Base-by-base conservation (phyloP, 208 protist genomes). In the Crithidia bombi region DNA sequence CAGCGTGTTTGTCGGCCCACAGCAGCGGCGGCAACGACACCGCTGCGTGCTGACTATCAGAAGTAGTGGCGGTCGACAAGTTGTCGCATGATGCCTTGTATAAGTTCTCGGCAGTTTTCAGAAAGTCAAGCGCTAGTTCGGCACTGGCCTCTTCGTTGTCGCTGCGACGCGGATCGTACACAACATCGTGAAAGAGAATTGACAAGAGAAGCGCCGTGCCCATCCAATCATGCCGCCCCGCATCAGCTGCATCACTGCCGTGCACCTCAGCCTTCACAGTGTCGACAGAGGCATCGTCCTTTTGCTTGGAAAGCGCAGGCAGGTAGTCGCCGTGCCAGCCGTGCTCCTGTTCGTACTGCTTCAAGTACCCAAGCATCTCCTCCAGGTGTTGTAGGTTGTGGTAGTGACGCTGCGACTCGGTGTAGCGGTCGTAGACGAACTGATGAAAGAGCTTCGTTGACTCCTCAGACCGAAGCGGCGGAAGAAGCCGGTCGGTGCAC, bases 101-200 rank as follows among this genome's bases (percentile, higher is more conserved):
- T 30, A 81, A 23, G 11, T 57, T 30, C 43, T 70, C 61, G 33
- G 62, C 54, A 9, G 50, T 68, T 4, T 63, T 14, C 26, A 89
- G 72, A 65, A 89, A 89, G 19, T 75, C 54, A 2, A 44, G 35
- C 15, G 85, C 81, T 32, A 82, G 72, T 1, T 50, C 71, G 23
- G 69, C 85, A 49, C 90, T 95, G 33, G 69, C 21, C 49, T 86
- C 82, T 62, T 95, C 90, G 73, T 95, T 95, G 71, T 92, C 87
- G 30, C 51, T 30, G 3, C 67, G 51, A 14, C 26, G 65, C 17
- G 90, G 81, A 56, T 90, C 79, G 71, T 95, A 95, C 26, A 95
- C 79, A 11, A 69, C 76, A 56, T 95, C 90, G 77, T 95, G 90
- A 65, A 92, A 95, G 6, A 95, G 67, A 39, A 92, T 72, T 7